Evolutionary conservation across 1,284 basidiomycete species (phyloP).

Genomic region (Mycosarcoma maydis): DNA sequence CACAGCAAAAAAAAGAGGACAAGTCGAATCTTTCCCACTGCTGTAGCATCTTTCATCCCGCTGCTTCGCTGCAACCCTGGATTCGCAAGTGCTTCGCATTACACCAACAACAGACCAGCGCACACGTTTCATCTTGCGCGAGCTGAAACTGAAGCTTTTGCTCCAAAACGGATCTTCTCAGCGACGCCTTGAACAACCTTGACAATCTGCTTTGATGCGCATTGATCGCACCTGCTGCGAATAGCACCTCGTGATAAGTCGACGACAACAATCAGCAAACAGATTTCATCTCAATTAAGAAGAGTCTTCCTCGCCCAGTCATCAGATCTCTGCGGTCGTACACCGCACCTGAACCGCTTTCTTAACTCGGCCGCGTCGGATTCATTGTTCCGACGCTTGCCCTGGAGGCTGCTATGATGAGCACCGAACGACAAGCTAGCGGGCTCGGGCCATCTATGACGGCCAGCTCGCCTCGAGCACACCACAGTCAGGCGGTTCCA

Average conservation of each 20-base stretch:
- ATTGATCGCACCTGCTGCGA: neutral
- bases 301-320: neutral
- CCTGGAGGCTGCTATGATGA: slow-evolving; percentile 37
- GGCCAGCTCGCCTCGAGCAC: slow-evolving; percentile 28
- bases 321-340: neutral
- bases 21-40: slow-evolving; percentile 11
- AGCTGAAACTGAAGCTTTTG: neutral
- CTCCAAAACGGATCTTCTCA: neutral
- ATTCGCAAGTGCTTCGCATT: neutral
- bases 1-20: neutral
- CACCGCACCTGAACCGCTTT: neutral
- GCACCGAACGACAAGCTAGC: slow-evolving; percentile 45
- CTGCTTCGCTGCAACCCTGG: slow-evolving; percentile 12
- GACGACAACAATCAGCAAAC: neutral
- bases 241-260: neutral
- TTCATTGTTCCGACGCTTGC: slow-evolving; percentile 1
- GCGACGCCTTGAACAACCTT: neutral
- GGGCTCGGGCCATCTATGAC: slow-evolving; percentile 20
- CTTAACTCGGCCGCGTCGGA: slow-evolving; percentile 1
- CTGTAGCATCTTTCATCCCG: slow-evolving; percentile 1
- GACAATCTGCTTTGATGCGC: neutral
- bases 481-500: slow-evolving; percentile 14
- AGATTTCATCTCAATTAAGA: neutral
- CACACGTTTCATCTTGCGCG: neutral
- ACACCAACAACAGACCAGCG: slow-evolving; percentile 4